Evolutionary conservation across 140 eudicot species (phyloP), one percentile per base, ranked within the genome.

Genomic region (Flaveria floridana): DNA sequence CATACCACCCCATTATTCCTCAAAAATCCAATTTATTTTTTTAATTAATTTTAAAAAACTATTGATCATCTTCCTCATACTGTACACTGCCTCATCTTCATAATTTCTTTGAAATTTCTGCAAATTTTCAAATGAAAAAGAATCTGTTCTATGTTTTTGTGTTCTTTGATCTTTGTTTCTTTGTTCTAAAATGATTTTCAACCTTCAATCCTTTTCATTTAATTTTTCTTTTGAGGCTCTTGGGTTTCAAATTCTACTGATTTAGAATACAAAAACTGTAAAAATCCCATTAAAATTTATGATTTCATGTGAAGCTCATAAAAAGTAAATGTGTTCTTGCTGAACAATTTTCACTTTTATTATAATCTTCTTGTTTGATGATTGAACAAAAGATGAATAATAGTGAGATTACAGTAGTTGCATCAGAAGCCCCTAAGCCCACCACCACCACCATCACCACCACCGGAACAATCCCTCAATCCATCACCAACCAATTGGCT

Each of bases 381-480:
- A 86, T 88, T 85, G 95, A 86, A 73, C 89, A 84, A 79, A 82
- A 79, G 55, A 83, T 84, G 84, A 79, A 79, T 55, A 76, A 61
- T 19, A 84, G 86, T 79, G 95, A 89, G 61, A 89, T 88, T 52
- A 93, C 97, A 74, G 91, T 90, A 68, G 89, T 88, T 73, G 88
- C 86, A 84, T 92, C 98, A 74, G 98, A 93, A 83, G 96, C 96
- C 78, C 94, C 97, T 10, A 97, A 7, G 90, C 85, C 47, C 85
- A 86, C 84, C 91, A 88, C 55, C 18, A 48, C n/a, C 55, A 48
- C n/a, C 16, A 34, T 62, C 63, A 57, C 15, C 53, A 13, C 6
- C 14, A 57, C 64, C 8, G 19, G 13, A 55, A 0, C 41, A 68
- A 48, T 81, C 7, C 79, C 78, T 26, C 84, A 75, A 68, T 68